Evolutionary conservation across 176 grass and related monocot species (phyloP).

Genomic region (Rhynchospora pubera): DNA sequence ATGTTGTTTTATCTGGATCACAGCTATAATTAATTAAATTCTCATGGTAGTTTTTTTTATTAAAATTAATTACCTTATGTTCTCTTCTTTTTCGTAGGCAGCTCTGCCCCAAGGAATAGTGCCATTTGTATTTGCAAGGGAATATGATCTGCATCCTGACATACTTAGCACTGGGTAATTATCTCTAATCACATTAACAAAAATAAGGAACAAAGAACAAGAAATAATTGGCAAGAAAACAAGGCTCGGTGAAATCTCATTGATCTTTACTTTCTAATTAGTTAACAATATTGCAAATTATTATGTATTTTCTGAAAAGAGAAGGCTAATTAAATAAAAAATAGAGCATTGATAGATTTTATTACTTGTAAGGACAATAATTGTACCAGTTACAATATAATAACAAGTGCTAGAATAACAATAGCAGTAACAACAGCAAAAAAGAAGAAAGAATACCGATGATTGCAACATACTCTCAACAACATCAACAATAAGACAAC

Average conservation of each 20-base stretch:
- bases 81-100: constrained; percentile 35
- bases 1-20: neutral
- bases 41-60: neutral
- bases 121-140: constrained; percentile 84
- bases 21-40: neutral
- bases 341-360: neutral
- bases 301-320: neutral
- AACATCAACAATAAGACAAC: neutral
- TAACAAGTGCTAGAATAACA: neutral
- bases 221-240: neutral
- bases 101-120: constrained; percentile 93
- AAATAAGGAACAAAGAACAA: neutral
- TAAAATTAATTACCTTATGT: neutral
- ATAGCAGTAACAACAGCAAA: neutral
- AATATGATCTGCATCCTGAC: constrained; percentile 72
- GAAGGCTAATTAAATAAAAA: neutral
- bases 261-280: neutral
- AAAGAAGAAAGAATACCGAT: neutral
- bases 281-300: neutral
- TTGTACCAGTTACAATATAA: neutral
- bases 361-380: neutral
- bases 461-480: too few species aligned
- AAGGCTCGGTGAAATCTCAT: neutral
- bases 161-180: constrained; percentile 76
- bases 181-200: neutral